phyloP scores from a whole-genome alignment of 1,284 basidiomycete genomes.

The Malassezia restricta region DNA sequence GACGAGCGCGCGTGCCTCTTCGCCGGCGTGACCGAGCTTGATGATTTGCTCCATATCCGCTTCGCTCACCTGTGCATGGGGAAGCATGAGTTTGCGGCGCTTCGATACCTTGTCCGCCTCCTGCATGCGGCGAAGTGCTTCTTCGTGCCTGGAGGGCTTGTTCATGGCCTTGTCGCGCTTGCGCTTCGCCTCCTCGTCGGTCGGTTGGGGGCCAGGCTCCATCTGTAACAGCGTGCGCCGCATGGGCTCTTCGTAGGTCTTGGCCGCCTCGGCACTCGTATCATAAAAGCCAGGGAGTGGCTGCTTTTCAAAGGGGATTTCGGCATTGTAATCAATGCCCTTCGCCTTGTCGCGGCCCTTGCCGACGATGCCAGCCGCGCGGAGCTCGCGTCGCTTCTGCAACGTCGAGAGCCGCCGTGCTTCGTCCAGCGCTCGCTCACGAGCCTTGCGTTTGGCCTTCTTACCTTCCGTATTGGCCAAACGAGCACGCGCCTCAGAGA shows the following conservation, averaged over 20 bases:
- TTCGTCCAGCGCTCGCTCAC: conserved; percentile 73
- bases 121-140: conserved; percentile 90
- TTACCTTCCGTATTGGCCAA: conserved; percentile 98
- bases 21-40: conserved; percentile 87
- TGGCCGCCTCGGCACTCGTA: conserved; percentile 84
- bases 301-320: conserved; percentile 97
- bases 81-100: conserved; percentile 71
- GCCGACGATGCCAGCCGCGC: conserved; percentile 85
- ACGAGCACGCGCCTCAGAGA: conserved; percentile 93
- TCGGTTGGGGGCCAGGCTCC: conserved; percentile 58
- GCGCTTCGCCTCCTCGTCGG: conserved; percentile 52
- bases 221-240: conserved; percentile 62
- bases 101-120: conserved; percentile 91
- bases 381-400: conserved; percentile 95
- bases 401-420: conserved; percentile 83
- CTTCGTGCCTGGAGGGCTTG: conserved; percentile 58
- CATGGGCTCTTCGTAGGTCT: conserved; percentile 71
- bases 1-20: conserved; percentile 73
- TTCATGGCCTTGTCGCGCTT: conserved; percentile 65
- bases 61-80: conserved; percentile 88
- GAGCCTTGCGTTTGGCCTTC: conserved; percentile 95
- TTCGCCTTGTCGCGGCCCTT: conserved; percentile 76
- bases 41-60: conserved; percentile 92
- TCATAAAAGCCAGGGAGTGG: conserved; percentile 93
- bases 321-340: conserved; percentile 98